Conservation (phyloP, 495 filamentous ascomycete species). For the Friedmanniomyces endolithicus region DNA sequence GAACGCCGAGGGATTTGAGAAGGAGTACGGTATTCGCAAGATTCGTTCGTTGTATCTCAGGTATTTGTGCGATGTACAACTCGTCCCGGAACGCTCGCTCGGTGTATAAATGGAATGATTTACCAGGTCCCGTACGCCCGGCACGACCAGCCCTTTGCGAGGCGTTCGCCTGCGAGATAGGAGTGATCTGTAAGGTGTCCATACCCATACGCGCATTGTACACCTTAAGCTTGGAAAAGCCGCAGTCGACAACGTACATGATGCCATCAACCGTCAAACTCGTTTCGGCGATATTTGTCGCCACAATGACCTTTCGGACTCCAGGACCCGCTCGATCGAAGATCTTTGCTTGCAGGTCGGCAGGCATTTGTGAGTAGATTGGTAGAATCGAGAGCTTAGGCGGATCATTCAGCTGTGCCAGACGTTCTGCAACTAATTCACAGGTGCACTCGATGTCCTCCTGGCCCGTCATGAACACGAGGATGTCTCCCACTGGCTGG, state of each 20-base stretch:
- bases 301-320: conserved; percentile 93
- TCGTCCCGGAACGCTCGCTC: conserved; percentile 93
- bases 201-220: conserved; percentile 99
- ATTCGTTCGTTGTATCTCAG: conserved; percentile 95
- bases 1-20: conserved; percentile 87
- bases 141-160: conserved; percentile 88
- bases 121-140: conserved; percentile 88
- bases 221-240: conserved; percentile 94
- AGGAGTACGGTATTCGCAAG: conserved; percentile 88
- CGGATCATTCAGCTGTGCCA: conserved; percentile 88
- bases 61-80: conserved; percentile 93
- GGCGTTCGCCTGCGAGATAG: conserved; percentile 93
- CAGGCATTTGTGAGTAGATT: conserved; percentile 99
- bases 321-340: conserved; percentile 85
- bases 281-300: conserved; percentile 97
- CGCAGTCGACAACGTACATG: conserved; percentile 96
- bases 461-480: conserved; percentile 99
- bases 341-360: conserved; percentile 93
- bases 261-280: conserved; percentile 97
- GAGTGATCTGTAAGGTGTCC: conserved; percentile 97
- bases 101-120: conserved; percentile 89
- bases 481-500: conserved; percentile 79
- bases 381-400: conserved; percentile 90
- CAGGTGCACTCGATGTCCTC: conserved; percentile 98
- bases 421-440: conserved; percentile 74